phyloP scores from a whole-genome alignment of 2,329 filamentous ascomycete species.

The Penicillium brasilianum region DNA sequence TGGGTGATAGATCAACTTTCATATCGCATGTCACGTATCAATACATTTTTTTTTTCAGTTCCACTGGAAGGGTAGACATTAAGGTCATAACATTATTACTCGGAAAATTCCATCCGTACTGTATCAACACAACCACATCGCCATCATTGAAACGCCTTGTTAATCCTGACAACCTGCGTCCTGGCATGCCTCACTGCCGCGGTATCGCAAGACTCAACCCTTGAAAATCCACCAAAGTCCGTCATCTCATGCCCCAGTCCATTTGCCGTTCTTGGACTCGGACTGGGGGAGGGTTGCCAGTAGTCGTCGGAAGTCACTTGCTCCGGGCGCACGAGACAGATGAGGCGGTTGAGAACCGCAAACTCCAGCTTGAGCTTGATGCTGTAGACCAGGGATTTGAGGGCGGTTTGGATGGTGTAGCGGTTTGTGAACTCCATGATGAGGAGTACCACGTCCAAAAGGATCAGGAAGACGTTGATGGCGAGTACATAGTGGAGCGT shows the following conservation, averaged over 20 bases:
- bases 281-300: conserved; percentile 4
- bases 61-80: conserved; percentile 1
- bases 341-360: conserved; percentile 43
- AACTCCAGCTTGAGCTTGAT: conserved; percentile 52
- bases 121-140: neutral
- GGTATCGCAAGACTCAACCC: conserved; percentile 8
- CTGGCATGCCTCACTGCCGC: neutral
- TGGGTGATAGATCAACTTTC: neutral
- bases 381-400: conserved; percentile 49
- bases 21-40: neutral
- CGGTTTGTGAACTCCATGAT: conserved; percentile 43
- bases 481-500: conserved; percentile 51
- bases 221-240: conserved; percentile 6
- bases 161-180: neutral
- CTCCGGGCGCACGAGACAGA: conserved; percentile 34
- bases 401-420: conserved; percentile 45
- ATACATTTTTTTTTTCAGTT: neutral
- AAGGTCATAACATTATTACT: conserved; percentile 8
- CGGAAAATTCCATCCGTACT: neutral
- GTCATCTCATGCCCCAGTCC: conserved; percentile 6
- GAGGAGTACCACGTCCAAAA: conserved; percentile 46
- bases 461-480: conserved; percentile 50
- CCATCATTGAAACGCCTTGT: conserved; percentile 1
- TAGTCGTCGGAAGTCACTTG: neutral
- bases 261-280: neutral